Conservation (phyloP, 176 grass and related monocot species). For the Otatea glauca region DNA sequence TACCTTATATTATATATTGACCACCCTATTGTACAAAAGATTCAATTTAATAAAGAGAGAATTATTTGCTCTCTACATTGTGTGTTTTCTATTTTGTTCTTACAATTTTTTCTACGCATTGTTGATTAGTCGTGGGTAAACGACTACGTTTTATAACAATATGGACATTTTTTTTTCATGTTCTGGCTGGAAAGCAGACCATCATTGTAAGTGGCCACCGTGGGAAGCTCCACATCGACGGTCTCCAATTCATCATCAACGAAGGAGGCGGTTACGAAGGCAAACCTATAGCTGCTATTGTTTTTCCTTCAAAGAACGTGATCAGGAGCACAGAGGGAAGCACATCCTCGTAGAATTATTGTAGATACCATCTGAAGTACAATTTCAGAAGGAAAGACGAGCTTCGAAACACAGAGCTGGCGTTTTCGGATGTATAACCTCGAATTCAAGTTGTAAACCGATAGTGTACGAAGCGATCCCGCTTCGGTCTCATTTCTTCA, state of each 20-base stretch:
- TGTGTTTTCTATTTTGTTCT: no score
- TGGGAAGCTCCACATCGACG: constrained; percentile 73
- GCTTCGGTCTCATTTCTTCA: no score
- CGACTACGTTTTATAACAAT: no score
- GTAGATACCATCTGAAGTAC: neutral
- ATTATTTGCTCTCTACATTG: no score
- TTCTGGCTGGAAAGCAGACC: constrained; percentile 61
- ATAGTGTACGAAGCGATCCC: neutral
- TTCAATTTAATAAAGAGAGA: no score
- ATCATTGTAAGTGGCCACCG: constrained; percentile 85
- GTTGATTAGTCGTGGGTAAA: no score
- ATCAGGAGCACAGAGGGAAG: constrained; percentile 52
- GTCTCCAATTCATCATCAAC: constrained; percentile 66
- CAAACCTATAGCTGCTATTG: constrained; percentile 67
- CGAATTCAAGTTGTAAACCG: neutral
- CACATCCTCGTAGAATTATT: constrained; percentile 7
- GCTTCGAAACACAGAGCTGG: neutral
- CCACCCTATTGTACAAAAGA: no score
- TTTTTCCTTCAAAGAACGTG: constrained; percentile 71
- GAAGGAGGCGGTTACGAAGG: constrained; percentile 71
- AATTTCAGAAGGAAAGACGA: neutral
- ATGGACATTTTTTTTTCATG: constrained; percentile 43
- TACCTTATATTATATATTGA: no score
- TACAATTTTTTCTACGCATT: no score
- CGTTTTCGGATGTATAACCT: constrained; percentile 1